Base-by-base conservation (phyloP, 2,329 filamentous ascomycete genomes). In the Hypomyces rosellus region DNA sequence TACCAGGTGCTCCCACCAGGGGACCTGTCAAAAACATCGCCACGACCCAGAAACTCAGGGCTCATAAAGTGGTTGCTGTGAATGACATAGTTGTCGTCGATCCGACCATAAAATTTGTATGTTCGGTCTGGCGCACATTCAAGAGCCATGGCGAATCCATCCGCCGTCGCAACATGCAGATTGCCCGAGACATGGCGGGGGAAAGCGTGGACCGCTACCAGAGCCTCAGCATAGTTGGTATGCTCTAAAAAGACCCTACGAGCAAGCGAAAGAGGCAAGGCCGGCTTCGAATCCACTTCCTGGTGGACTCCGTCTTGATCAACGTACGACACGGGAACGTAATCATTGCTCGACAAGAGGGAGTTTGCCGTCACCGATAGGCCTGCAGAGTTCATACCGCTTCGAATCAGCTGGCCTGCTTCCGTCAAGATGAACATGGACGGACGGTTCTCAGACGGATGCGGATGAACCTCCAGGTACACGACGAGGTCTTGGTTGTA, bases 371-470 rank as follows among this genome's bases (percentile, higher is more conserved):
- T 57, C 11, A 64, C 57, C 6, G 49, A 57, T 9, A 65, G 34
- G 5, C 63, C 63, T 3, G 49, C 38, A 11, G 61, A 61, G 46
- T 63, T 66, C 60, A 66, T 63, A 34, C 61, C 63, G 20, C 51
- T 52, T 25, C 62, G 57, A 12, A 49, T 56, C 14, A 66, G 54
- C 50, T 65, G 61, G 18, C 63, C 63, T 9, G 60, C 64, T 48
- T 66, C 62, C 3, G 59, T 61, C 8, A 65, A 36, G 22, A 60
- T 46, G 41, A 65, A 58, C 20, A 65, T 51, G 36, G 54, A 54
- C 8, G 58, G 55, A 20, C 49, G 37, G 39, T 44, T 22, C 37
- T 53, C 51, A 13, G 47, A 53, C 33, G 51, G 47, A 16, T 53
- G 46, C 16, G 51, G 51, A 39, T 53, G 47, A 14, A 62, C 54